A percentile compares a stretch with the other conserved stretches of the same genome.
These are phyloP conservation scores for Trichoderma polysporum DNA, from an alignment of 2,329 filamentous ascomycete genomes.

Conservation along the genomic window DNA sequence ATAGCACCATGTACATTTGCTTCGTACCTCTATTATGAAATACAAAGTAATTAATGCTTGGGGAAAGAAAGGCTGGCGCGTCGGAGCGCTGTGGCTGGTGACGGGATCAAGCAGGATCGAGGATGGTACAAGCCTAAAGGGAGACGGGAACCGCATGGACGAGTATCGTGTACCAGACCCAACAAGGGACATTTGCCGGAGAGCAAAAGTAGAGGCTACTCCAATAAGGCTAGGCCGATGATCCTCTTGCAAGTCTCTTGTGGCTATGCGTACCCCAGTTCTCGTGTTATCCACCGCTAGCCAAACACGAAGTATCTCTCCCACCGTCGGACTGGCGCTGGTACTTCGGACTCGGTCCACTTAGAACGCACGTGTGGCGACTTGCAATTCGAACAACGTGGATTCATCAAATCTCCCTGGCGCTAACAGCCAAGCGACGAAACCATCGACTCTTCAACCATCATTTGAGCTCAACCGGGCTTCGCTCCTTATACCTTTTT, in stretches of 20 bases:
- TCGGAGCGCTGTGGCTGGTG: constrained; percentile 20
- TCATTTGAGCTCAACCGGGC: constrained; percentile 5
- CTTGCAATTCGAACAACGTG: constrained; percentile 16
- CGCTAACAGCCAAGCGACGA: constrained; percentile 2
- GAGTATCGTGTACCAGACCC: neutral
- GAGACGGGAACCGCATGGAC: neutral
- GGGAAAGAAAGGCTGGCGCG: constrained; percentile 13
- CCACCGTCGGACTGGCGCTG: neutral
- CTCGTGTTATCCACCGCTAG: neutral
- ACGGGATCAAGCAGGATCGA: neutral
- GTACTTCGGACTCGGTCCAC: neutral
- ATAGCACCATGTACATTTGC: neutral
- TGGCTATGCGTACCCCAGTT: constrained; percentile 8
- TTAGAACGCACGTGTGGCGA: constrained; percentile 13
- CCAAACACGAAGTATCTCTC: constrained; percentile 1
- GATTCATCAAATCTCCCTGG: constrained; percentile 18
- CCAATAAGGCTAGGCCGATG: neutral
- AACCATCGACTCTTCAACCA: constrained; percentile 9
- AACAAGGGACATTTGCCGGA: neutral
- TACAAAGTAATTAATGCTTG: neutral
- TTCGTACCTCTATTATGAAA: neutral
- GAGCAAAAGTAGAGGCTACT: neutral
- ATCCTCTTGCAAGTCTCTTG: neutral
- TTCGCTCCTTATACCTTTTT: constrained; percentile 20
- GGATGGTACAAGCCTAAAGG: neutral